Evolutionary conservation across 2,329 filamentous ascomycete species (phyloP), one percentile per base, ranked within the genome.

Genomic region (Fusarium sp.): DNA sequence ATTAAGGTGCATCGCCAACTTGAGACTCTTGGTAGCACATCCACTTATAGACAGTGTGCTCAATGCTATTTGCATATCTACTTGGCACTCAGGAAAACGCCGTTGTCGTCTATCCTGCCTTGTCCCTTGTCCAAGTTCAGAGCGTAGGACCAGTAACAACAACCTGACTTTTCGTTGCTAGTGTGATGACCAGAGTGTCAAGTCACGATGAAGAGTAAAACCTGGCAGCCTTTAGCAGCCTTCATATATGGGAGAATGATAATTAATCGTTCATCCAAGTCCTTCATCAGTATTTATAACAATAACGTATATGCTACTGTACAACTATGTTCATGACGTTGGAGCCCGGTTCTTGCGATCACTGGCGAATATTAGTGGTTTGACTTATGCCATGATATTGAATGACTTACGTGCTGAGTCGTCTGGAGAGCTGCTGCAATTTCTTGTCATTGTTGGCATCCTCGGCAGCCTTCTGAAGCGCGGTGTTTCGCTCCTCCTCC

Each of bases 401-500:
- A 22, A 28, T n/a, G 39, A 77, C 77, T 82, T 73, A 98, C 96
- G 97, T 97, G 92, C 95, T 98, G 79, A 99, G 93, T 82, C 96
- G 91, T 83, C 96, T 89, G 32, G 95, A 96, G 68, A 99, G 90
- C 72, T 93, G 92, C 78, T 96, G 94, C 79, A 99, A 84, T 78
- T 94, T 93, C 81, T 91, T 91, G 80, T 98, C 96, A 80, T 98
- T 97, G 75, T 98, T 95, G 26, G 96, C 96, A 76, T 98, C 95
- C 69, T 92, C 89, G 47, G 91, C 91, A 6, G 96, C 96, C 81
- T 95, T 91, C 85, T 97, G 93, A 74, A 99, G 85, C 20, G 96
- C 96, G 80, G 93, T 91, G 75, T 92, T 90, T 80, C 93, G 89
- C 78, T 95, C 94, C 79, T 94, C 92, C 79, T 95, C 93, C 71